Base-by-base conservation (phyloP, 805 yeast genomes). In the Candida ponderosae region DNA sequence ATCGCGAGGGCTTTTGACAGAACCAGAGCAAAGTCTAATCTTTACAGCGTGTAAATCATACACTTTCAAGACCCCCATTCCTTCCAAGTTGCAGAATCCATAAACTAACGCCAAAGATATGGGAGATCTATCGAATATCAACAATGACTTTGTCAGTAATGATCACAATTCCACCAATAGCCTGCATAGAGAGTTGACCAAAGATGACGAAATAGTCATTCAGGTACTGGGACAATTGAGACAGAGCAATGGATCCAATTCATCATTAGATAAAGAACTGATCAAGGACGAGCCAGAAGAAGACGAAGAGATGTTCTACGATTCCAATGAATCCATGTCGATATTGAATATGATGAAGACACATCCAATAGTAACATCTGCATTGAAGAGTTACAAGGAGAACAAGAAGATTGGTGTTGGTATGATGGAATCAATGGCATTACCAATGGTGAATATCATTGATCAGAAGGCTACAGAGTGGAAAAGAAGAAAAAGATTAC, bases 71-170 rank as follows among this genome's bases (percentile, higher is more conserved):
- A n/a, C n/a, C n/a, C n/a, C n/a, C n/a, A n/a, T n/a, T n/a, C n/a
- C n/a, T n/a, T n/a, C n/a, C n/a, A n/a, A n/a, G n/a, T n/a, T n/a
- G n/a, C n/a, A n/a, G n/a, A n/a, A n/a, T n/a, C 16, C 18, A 9
- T 28, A 15, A 18, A 28, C 5, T 6, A 21, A 13, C 7, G 17
- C 17, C 30, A 28, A 89, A 87, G 55, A 71, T 71, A 33, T 66
- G 93, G 51, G 81, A 88, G 2, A 70, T 70, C 43, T 55, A 93
- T 37, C 97, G 97, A 0, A 87, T 81, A 46, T 61, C 93, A 37
- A 78, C 78, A 48, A 77, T 74, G 9, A 80, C 95, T 0, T 87
- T 90, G 84, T 81, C 81, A 52, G 94, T 82, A 48, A 63, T 93
- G 40, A n/a, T n/a, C n/a, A n/a, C n/a, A n/a, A n/a, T n/a, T n/a